phyloP scores from a whole-genome alignment of 805 yeast genomes.

The Wickerhamiella domercqiae region DNA sequence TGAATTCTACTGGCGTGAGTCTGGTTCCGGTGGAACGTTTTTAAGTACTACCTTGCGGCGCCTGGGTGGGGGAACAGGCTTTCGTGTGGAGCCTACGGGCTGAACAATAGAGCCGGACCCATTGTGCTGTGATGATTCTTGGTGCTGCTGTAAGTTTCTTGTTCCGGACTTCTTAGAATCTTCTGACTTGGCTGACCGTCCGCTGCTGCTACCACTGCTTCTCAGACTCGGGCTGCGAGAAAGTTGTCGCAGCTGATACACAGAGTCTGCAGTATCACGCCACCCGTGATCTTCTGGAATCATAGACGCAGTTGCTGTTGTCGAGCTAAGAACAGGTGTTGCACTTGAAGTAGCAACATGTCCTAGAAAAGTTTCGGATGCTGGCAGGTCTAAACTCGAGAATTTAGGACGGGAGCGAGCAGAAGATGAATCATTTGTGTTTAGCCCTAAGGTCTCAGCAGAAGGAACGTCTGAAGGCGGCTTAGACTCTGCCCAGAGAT shows the following conservation, averaged over 20 bases:
- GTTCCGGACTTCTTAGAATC: no score
- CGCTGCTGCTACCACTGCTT: background rate
- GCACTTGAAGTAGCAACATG: background rate
- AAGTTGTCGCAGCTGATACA: background rate
- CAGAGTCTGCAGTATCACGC: background rate
- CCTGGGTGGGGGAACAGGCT: constrained; percentile 2
- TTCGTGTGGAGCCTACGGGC: background rate
- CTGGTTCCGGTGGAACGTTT: constrained; percentile 5
- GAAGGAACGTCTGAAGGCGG: no score
- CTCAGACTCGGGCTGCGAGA: background rate
- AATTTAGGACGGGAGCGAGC: no score
- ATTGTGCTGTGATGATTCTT: background rate
- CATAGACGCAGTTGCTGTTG: background rate
- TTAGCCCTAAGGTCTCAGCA: no score
- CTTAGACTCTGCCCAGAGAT: no score
- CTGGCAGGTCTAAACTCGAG: no score
- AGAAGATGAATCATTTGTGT: no score
- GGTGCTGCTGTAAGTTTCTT: no score
- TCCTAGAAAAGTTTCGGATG: no score
- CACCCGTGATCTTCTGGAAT: background rate
- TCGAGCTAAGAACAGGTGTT: background rate
- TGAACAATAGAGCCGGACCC: background rate
- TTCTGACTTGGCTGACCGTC: background rate
- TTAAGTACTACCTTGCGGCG: constrained; percentile 1
- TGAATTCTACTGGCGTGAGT: background rate